phyloP scores from a whole-genome alignment of 768 basidiomycete genomes.

The Termitomyces sp. region DNA sequence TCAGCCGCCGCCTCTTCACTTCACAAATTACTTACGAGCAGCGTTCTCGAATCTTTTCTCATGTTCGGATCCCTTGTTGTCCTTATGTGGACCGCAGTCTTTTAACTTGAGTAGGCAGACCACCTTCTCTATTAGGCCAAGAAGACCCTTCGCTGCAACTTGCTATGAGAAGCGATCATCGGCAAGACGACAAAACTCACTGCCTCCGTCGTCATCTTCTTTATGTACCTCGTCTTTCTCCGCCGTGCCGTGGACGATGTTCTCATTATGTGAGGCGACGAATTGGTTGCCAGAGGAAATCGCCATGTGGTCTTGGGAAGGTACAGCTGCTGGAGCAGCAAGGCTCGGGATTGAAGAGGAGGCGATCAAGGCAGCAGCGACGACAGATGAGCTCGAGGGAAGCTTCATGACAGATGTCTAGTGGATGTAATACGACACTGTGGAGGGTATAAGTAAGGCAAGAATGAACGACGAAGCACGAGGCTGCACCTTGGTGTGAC shows the following conservation, averaged over 20 bases:
- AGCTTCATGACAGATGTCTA: constrained; percentile 39
- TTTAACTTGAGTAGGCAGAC: neutral
- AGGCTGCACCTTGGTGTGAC: neutral
- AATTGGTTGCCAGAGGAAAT: constrained; percentile 23
- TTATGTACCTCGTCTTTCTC: constrained; percentile 7
- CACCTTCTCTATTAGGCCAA: neutral
- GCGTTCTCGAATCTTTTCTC: neutral
- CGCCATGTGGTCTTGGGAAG: constrained; percentile 24
- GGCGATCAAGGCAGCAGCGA: constrained; percentile 48
- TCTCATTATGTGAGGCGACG: constrained; percentile 15
- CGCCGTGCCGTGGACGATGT: constrained; percentile 9
- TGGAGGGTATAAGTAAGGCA: neutral
- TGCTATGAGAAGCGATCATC: neutral
- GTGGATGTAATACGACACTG: neutral
- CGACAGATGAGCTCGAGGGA: constrained; percentile 44
- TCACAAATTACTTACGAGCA: neutral
- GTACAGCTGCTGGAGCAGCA: constrained; percentile 41
- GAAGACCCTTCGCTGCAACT: neutral
- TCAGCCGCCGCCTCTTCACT: neutral
- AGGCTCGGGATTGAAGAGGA: constrained; percentile 48
- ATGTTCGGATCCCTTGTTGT: neutral
- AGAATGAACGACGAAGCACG: neutral
- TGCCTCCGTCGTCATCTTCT: neutral
- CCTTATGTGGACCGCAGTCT: neutral
- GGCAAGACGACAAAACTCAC: neutral